Evolutionary conservation across 495 filamentous ascomycete species (phyloP).

Genomic region (Neurospora sp.): DNA sequence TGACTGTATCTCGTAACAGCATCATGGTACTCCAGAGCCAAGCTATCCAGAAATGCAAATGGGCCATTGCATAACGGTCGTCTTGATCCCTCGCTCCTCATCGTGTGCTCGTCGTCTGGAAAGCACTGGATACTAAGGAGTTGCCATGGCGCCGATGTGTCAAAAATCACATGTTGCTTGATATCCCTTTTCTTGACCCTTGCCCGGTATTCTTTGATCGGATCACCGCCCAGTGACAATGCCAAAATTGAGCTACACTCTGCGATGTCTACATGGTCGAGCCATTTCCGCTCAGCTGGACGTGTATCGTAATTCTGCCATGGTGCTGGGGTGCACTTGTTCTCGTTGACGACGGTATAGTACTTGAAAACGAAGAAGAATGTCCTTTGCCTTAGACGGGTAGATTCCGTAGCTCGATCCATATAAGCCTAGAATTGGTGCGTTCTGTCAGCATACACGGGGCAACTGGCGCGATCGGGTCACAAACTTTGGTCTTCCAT

Average conservation of each 20-base stretch:
- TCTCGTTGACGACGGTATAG: conserved; percentile 37
- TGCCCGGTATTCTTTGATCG: conserved; percentile 24
- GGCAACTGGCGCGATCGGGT: not conserved
- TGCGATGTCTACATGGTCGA: conserved; percentile 38
- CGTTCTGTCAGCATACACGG: not conserved
- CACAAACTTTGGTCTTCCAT: conserved; percentile 20
- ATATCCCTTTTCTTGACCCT: conserved; percentile 20
- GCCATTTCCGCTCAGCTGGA: conserved; percentile 26
- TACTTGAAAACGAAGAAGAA: conserved; percentile 50
- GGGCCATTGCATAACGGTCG: conserved; percentile 42
- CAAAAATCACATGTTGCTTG: conserved; percentile 33
- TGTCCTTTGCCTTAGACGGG: conserved; percentile 28
- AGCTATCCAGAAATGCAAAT: conserved; percentile 41
- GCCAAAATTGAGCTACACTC: conserved; percentile 42
- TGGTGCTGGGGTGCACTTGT: conserved; percentile 29
- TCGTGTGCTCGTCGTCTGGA: conserved; percentile 39
- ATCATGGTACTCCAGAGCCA: conserved; percentile 42
- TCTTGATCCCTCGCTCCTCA: conserved; percentile 29
- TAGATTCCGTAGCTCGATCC: conserved; percentile 28
- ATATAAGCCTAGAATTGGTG: conserved; percentile 17
- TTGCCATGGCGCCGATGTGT: conserved; percentile 42
- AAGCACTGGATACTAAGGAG: conserved; percentile 42
- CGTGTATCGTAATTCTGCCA: conserved; percentile 36
- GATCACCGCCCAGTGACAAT: conserved; percentile 33
- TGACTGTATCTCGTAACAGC: conserved; percentile 38